Evolutionary conservation across 129 eudicot genomes (phyloP), one percentile per base, ranked within the genome.

Genomic region (Flaveria sonorensis): DNA sequence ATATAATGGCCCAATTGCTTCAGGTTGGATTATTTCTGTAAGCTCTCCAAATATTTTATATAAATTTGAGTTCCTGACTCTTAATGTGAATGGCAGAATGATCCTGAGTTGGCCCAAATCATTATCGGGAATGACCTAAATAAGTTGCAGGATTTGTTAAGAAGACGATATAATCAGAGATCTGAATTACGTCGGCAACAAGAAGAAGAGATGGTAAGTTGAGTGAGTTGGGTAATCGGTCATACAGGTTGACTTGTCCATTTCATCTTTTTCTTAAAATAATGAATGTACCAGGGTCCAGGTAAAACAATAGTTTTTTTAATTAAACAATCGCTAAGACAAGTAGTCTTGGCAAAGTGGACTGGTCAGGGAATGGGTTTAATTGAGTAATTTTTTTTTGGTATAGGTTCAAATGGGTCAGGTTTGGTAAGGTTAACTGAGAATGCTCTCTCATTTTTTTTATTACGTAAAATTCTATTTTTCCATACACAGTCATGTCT

Each of bases 61-160:
- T 66, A 4, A 26, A 60, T 36, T 79, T 61, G 72, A 39, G 67
- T 75, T 77, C 75, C 65, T 81, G 39, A 76, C 46, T 57, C 10
- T 65, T 78, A 48, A 82, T 60, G 71, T 77, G 72, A 76, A 76
- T 84, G 45, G 46, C 88, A 91, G 97, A 83, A 79, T 68, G 98
- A 94, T 83, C 97, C 98, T 72, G 97, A 94, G 78, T 81, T 94
- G 74, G 98, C 97, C 46, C 98, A 94, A 91, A 88, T 68, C 62
- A 21, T 94, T 74, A 89, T 88, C 55, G 97, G 97, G 47, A 89
- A 89, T 47, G 97, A 94, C 85, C 83, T 89, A 71, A 89, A 94
- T 79, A 84, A 80, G 77, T 75, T 94, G 65, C 98, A 94, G 77
- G 92, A 94, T 6, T 63, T 91, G 68, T 80, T 94, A 78, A 83